Evolutionary conservation across 768 basidiomycete species (phyloP), one percentile per base, ranked within the genome.

Genomic region (Phlegmacium glaucopus): DNA sequence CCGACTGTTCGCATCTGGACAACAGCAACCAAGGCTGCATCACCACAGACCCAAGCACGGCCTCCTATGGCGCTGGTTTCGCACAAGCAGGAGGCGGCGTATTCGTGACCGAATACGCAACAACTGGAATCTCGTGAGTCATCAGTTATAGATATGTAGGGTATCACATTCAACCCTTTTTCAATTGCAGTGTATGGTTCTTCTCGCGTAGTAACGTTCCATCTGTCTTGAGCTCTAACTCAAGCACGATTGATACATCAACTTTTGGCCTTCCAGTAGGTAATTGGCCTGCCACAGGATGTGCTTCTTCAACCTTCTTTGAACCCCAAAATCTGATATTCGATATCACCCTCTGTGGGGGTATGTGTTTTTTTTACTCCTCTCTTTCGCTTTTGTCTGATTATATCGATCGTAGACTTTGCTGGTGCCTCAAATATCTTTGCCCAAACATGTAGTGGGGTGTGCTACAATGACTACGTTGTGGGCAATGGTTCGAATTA

Each of bases 271-370:
- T 68, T n/a, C 87, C 89, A 0, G 73, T 79, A 2, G 86, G 77
- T 1, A 84, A 85, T 55, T 90, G 82, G 77, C 78, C 82, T 4
- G 64, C 76, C 2, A 68, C 71, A 12, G 71, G 72, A 17, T 90
- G 89, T 63, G 60, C 67, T 29, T 69, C 80, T 27, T 65, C 69
- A 42, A 54, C 66, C 15, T 85, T 72, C 64, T 85, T 87, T 61
- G 66, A 74, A 43, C 70, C 80, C 0, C 86, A 89, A 57, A 72
- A 78, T 48, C 71, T 90, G 36, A 81, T 88, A 13, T 79, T 90
- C 47, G 82, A 86, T 58, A 89, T 89, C 48, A 86, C 87, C 1
- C 74, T 85, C 6, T 86, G 85, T 44, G 83, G 83, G 60, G 78
- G 74, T 73, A 40, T 39, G 65, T 59, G 22, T 10, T 39, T 7